Conservation (phyloP, 1,284 basidiomycete genomes). For the Fereydounia khargensis region DNA sequence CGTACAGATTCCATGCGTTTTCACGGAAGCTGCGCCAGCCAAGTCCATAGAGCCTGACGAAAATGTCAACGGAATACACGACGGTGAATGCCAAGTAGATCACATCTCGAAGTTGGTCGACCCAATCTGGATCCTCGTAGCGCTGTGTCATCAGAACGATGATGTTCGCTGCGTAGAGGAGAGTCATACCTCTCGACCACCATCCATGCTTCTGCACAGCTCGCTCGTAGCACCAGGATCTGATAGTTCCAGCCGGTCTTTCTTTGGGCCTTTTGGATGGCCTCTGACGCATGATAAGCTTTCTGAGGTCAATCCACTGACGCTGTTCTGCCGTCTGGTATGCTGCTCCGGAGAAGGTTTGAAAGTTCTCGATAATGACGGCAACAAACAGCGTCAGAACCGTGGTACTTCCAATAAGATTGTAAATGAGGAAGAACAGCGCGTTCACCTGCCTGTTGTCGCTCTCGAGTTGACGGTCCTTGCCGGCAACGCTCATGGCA, state of each 20-base stretch:
- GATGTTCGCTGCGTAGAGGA: conserved; percentile 81
- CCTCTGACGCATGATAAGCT: conserved; percentile 80
- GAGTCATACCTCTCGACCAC: conserved; percentile 83
- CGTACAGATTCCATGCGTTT: conserved; percentile 85
- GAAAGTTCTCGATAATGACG: conserved; percentile 93
- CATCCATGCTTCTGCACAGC: conserved; percentile 89
- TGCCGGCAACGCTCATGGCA: conserved; percentile 76
- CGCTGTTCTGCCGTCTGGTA: conserved; percentile 75
- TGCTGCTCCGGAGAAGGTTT: conserved; percentile 76
- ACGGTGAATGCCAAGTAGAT: conserved; percentile 75
- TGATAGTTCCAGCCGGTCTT: conserved; percentile 64
- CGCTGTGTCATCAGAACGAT: conserved; percentile 82
- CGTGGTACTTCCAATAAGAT: conserved; percentile 83
- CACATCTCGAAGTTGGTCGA: conserved; percentile 70
- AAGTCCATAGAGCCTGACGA: conserved; percentile 76
- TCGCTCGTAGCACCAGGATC: conserved; percentile 87
- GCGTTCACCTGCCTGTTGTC: conserved; percentile 63
- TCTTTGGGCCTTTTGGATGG: conserved; percentile 76
- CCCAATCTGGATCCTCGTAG: conserved; percentile 64
- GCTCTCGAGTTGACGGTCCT: conserved; percentile 42
- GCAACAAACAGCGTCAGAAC: conserved; percentile 63
- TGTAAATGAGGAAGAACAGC: conserved; percentile 90
- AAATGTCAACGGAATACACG: conserved; percentile 75
- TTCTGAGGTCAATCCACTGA: conserved; percentile 91
- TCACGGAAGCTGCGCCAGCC: conserved; percentile 79